Percentiles rank a stretch among this genome's conserved stretches.
phyloP scores from a whole-genome alignment of 208 protist genomes.

The Jaenimonas drosophilae region DNA sequence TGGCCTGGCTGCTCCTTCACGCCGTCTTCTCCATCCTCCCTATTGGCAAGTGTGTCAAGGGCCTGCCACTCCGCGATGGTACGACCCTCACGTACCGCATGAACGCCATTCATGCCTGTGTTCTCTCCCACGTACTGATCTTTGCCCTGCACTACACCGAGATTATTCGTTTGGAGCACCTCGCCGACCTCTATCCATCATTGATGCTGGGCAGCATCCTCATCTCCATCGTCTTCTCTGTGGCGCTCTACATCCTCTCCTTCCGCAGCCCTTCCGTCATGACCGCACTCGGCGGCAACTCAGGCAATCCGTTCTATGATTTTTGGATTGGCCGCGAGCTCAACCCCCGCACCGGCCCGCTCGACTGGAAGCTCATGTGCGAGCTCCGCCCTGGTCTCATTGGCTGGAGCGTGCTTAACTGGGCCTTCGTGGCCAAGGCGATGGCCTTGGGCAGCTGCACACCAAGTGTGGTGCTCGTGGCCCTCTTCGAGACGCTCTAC shows the following conservation, averaged over 20 bases:
- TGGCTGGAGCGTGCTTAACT: conserved; percentile 91
- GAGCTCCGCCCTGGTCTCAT: conserved; percentile 94
- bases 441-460: conserved; percentile 54
- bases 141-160: conserved; percentile 27
- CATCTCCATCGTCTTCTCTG: conserved; percentile 55
- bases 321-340: conserved; percentile 95
- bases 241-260: conserved; percentile 51
- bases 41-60: conserved; percentile 50
- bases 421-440: conserved; percentile 77
- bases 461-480: conserved; percentile 80
- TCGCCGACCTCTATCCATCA: conserved; percentile 50
- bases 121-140: conserved; percentile 39
- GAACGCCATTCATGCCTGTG: conserved; percentile 73
- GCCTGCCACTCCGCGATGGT: conserved; percentile 49
- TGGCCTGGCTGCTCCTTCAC: conserved; percentile 55
- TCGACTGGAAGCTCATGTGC: conserved; percentile 96
- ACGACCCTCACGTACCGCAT: conserved; percentile 64
- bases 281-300: conserved; percentile 73
- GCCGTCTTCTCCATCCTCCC: conserved; percentile 59
- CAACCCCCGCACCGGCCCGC: conserved; percentile 86
- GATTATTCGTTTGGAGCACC: conserved; percentile 23
- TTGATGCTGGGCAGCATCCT: conserved; percentile 69
- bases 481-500: conserved; percentile 86
- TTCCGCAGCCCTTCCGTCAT: conserved; percentile 50
- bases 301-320: conserved; percentile 88